Evolutionary conservation across 768 basidiomycete genomes (phyloP), one percentile per base, ranked within the genome.

Genomic region (Amylocystis lapponica): DNA sequence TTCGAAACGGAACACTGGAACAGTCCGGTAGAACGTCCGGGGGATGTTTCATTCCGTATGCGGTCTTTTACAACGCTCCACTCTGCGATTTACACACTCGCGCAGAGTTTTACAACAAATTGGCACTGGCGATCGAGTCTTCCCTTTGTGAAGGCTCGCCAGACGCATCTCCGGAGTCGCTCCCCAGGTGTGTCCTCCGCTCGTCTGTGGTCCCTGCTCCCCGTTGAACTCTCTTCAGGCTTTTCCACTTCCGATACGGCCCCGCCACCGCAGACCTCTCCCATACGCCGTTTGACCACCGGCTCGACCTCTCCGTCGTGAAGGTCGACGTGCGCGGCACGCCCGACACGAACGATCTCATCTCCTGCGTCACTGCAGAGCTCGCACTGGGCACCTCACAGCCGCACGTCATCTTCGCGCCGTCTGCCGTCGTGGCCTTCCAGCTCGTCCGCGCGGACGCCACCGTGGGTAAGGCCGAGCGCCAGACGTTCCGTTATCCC

Each of bases 401-500:
- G 45, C 79, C 78, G 53, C 74, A 78, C 21, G 74, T 81, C 22
- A 86, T 86, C 45, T 66, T 76, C 14, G 68, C 72, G 30, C 71
- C 82, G 2, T 82, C 84, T 7, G 76, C 81, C 25, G 67, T 86
- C 25, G 69, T 87, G 30, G 68, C 73, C 0, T 86, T 86, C 56
- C 68, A 78, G 23, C 61, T 76, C 20, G 46, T 60, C 23, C 66
- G 69, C 14, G 55, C 54, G 41, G 43, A 55, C 34, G 36, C 44
- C 30, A 17, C 21, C 11, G 56, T 52, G 2, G 49, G 51, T 4
- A 54, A 48, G 20, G 35, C 37, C 14, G 63, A 66, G 23, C 63
- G 55, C 21, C 58, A 58, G 43, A 52, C 51, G 4, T 81, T 89
- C 50, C 60, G 57, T 12, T 91, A 74, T 51, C 86, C 87, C 2